Conservation (phyloP, 2,329 filamentous ascomycete genomes). For the Xylariaceae sp. region DNA sequence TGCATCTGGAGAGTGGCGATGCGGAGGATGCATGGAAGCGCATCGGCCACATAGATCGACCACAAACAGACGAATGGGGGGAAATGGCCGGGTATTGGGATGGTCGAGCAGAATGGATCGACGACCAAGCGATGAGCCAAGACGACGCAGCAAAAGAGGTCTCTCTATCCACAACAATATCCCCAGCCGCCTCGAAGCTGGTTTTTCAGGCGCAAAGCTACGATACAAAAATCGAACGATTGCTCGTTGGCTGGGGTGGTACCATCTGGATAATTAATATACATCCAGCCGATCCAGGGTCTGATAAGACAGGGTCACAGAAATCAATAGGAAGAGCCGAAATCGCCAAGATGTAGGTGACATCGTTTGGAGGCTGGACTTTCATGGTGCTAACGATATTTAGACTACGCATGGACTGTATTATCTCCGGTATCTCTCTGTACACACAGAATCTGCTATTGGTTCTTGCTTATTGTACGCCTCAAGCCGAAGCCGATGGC, state of each 20-base stretch:
- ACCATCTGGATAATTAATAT: constrained; percentile 96
- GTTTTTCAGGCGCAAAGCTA: constrained; percentile 48
- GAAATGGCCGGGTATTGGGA: constrained; percentile 98
- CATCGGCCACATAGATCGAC: constrained; percentile 87
- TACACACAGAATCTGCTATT: constrained; percentile 91
- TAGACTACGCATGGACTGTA: constrained; percentile 92
- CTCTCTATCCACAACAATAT: constrained; percentile 34
- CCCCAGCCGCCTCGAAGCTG: constrained; percentile 46
- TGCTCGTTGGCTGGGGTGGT: constrained; percentile 92
- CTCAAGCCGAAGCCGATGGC: constrained; percentile 61
- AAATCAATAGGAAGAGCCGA: constrained; percentile 77
- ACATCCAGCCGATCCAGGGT: constrained; percentile 67
- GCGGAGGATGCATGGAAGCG: constrained; percentile 88
- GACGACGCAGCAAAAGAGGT: constrained; percentile 56
- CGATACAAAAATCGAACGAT: constrained; percentile 63
- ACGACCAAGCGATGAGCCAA: constrained; percentile 73
- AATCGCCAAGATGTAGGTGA: constrained; percentile 83
- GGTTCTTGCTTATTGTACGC: constrained; percentile 84
- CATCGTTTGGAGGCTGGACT: background rate
- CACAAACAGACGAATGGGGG: constrained; percentile 84
- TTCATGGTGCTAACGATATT: constrained; percentile 27
- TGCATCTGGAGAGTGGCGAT: constrained; percentile 74
- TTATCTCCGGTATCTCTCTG: constrained; percentile 93
- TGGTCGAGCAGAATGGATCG: constrained; percentile 87
- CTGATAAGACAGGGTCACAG: constrained; percentile 66